Evolutionary conservation across 352 stramenopile species (phyloP), one percentile per base, ranked within the genome.

Genomic region (Pythium sp.): DNA sequence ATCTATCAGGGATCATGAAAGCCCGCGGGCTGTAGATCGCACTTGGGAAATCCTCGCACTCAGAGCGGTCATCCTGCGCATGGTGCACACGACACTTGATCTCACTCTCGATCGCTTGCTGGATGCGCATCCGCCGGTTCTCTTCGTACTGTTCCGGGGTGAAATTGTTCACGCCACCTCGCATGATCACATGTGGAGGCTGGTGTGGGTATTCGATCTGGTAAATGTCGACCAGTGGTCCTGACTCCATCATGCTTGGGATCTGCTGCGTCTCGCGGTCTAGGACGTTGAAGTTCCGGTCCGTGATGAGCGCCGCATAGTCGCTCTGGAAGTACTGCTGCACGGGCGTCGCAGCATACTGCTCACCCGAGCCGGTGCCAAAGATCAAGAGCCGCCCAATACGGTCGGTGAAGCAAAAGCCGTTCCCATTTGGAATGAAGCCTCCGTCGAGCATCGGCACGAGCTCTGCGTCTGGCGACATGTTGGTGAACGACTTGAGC

Each of bases 251-350:
- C 67, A 97, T 69, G 58, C 94, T 96, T 22, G 92, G 87, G 28
- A 93, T 74, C 12, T 92, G 72, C 67, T 97, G 84, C 15, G 90
- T 97, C 61, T 93, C 89, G 7, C 87, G 82, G 69, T 98, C 94
- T 2, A 91, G 75, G 5, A 97, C 92, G 55, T 97, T 94, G 47
- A 96, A 92, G 63, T 95, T 71, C 5, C 81, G 74, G 76, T 98
- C 94, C 5, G 88, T 92, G 18, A 97, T 65, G 28, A 98, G 76
- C 67, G 91, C 87, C 7, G 84, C 83, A 62, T 98, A 98, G 71
- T 98, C 94, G 30, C 83, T 94, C 5, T 86, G 74, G 64, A 98
- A 98, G 64, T 93, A 93, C 68, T 97, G 92, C 69, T 97, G 87
- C 46, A 89, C 77, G 22, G 86, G 89, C 5, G 77, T 82, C 5